Base-by-base conservation (phyloP, 169 alveolate genomes). In the Eimeria falciformis region DNA sequence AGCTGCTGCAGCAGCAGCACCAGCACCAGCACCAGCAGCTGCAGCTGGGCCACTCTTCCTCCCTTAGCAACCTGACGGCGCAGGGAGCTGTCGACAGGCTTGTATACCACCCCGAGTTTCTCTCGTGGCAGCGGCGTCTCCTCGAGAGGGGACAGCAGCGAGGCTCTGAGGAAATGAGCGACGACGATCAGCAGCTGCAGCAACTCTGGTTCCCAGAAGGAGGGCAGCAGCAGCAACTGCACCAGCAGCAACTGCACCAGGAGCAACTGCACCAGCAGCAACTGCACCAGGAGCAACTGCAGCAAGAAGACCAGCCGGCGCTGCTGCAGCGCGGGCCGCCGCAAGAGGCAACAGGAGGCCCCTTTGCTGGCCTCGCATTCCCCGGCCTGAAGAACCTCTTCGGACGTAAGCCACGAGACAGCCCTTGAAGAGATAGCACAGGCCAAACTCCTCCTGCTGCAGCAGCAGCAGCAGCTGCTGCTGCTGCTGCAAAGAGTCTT, bases 31-130 rank as follows among this genome's bases (percentile, higher is more conserved):
- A 29, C 37, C 83, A 40, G 56, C 81, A 69, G 3, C 27, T 23
- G 68, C 58, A 33, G 83, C 83, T 43, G 58, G n/a, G 25, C 7
- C 50, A n/a, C 21, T 47, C 66, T 0, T 23, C 53, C n/a, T 77
- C 86, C 7, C 37, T 77, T 1, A 46, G 68, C 7, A 21, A 77
- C 68, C 37, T 77, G 33, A 77, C 86, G 33, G 86, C 86, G 47
- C 86, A 77, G 56, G 86, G 86, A 46, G 86, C 29, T 5, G 66
- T 77, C 0, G 86, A 77, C 9, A 11, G 66, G 62, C 68, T 77
- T 14, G 7, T 75, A 43, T 75, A n/a, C 4, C 58, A 62, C 73
- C 73, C 73, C 73, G 73, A 62, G 73, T 62, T 62, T 2, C 73
- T 62, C n/a, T 12, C 73, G 33, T 62, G 73, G 73, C 73, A 62